Percentiles rank a stretch among this genome's conserved stretches.
phyloP scores from a whole-genome alignment of 2,329 filamentous ascomycete species.

The Ceratocystis eucalypticola region DNA sequence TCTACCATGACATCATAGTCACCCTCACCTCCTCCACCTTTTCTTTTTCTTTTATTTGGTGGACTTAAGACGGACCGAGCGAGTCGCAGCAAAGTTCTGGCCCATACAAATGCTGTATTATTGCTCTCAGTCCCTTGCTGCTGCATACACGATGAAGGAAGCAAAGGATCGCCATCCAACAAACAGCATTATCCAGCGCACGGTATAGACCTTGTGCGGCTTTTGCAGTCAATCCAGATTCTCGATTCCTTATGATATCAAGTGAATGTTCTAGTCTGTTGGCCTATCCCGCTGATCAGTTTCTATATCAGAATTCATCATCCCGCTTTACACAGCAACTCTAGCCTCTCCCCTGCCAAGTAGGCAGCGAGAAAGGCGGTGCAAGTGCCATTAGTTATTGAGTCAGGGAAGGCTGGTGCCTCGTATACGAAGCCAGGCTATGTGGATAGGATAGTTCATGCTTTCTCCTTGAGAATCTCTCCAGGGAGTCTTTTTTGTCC shows the following conservation, averaged over 20 bases:
- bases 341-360: not conserved
- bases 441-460: not conserved
- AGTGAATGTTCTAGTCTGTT: not conserved
- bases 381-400: no score
- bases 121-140: not conserved
- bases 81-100: no score
- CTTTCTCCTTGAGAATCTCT: not conserved
- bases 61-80: not conserved
- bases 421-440: not conserved
- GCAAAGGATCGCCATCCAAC: not conserved
- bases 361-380: not conserved
- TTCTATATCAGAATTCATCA: not conserved
- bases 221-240: not conserved
- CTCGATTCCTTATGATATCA: not conserved
- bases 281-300: not conserved
- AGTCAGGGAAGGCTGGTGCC: not conserved
- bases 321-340: not conserved
- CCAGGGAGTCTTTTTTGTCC: not conserved
- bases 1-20: not conserved
- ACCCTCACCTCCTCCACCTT: not conserved
- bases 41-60: not conserved
- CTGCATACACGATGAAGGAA: conserved; percentile 3
- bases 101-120: not conserved
- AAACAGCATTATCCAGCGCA: not conserved
- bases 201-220: not conserved